Base-by-base conservation (phyloP, 495 filamentous ascomycete species). In the Penicillium herquei region DNA sequence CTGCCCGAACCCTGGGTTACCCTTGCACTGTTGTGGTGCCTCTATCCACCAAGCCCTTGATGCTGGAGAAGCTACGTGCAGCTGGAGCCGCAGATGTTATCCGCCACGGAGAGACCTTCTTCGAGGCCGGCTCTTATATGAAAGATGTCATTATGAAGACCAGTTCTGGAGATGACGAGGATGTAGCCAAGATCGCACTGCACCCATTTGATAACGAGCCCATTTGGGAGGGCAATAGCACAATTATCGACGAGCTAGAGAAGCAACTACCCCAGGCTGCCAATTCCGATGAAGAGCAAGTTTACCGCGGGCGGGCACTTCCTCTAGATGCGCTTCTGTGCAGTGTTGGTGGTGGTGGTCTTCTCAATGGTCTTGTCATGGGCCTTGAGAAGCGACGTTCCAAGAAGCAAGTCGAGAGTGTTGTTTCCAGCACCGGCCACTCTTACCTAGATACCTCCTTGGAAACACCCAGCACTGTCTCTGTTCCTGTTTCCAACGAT, bases 11-110 rank as follows among this genome's bases (percentile, higher is more conserved):
- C 10, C 79, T 96, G n/a, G 68, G 76, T n/a, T 82, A 83, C 53
- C 84, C 85, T 0, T 86, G 84, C 61, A 96, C 92, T 17, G 88
- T 98, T 55, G 89, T 93, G 13, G 86, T 96, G 0, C 90, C 94
- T 0, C 49, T 76, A 17, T 78, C 72, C 3, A 94, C 91, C 0
- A 80, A 83, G 42, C 70, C 76, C 2, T 68, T 85, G 61, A 95
- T 97, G 85, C 72, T 92, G 31, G 71, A 75, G 34, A 94, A 92
- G 71, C 78, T 98, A 48, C 72, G 72, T 21, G 78, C 74, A 6
- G 85, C 82, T 0, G 87, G 92, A 5, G 90, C 88, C 49, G 75
- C 75, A 14, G 72, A 84, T 13, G 90, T 96, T 6, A 75, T 92
- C 48, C 86, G 91, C 60, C 66, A 75, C 10, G 94, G 94, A 46